These are phyloP conservation scores for Myrmaecium sp. DNA, from an alignment of 2,329 filamentous ascomycete genomes.

Conservation along the genomic window DNA sequence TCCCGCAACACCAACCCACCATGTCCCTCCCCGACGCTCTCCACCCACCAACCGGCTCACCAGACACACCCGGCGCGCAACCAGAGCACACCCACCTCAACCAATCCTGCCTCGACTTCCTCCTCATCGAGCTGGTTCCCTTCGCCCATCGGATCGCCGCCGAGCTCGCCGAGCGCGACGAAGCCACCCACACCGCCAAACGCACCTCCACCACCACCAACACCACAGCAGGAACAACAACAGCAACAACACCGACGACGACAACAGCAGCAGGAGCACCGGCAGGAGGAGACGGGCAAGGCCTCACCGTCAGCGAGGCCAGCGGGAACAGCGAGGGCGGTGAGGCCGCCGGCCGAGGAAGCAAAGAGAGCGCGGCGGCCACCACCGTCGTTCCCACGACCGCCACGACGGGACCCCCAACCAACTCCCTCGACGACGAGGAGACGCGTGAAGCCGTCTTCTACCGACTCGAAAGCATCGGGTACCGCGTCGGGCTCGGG, in stretches of 20 bases:
- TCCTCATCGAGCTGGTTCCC: slow-evolving; percentile 92
- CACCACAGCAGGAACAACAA: slow-evolving; percentile 5
- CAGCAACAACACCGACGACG: slow-evolving; percentile 7
- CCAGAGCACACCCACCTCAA: slow-evolving; percentile 67
- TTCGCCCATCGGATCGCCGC: slow-evolving; percentile 75
- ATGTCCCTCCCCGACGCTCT: too few species aligned
- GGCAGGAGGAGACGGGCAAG: slow-evolving; percentile 10
- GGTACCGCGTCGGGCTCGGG: slow-evolving; percentile 84
- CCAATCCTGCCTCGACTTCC: slow-evolving; percentile 77
- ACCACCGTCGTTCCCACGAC: slow-evolving; percentile 5
- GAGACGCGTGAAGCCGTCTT: slow-evolving; percentile 74
- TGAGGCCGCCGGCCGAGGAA: slow-evolving; percentile 1
- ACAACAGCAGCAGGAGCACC: slow-evolving; percentile 11
- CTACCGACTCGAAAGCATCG: slow-evolving; percentile 64
- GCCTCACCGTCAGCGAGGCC: slow-evolving; percentile 4
- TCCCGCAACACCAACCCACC: too few species aligned
- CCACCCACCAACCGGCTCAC: too few species aligned
- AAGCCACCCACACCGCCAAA: slow-evolving; percentile 17
- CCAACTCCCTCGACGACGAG: slow-evolving; percentile 59
- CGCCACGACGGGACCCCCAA: slow-evolving; percentile 9
- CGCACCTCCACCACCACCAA: slow-evolving; percentile 7
- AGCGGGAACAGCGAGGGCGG: slow-evolving; percentile 1
- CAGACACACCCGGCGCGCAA: too few species aligned
- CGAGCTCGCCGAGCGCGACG: slow-evolving; percentile 42
- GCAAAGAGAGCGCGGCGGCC: slow-evolving; percentile 5